Evolutionary conservation across 495 filamentous ascomycete genomes (phyloP).

Genomic region (Lasiosphaeris hirsuta): DNA sequence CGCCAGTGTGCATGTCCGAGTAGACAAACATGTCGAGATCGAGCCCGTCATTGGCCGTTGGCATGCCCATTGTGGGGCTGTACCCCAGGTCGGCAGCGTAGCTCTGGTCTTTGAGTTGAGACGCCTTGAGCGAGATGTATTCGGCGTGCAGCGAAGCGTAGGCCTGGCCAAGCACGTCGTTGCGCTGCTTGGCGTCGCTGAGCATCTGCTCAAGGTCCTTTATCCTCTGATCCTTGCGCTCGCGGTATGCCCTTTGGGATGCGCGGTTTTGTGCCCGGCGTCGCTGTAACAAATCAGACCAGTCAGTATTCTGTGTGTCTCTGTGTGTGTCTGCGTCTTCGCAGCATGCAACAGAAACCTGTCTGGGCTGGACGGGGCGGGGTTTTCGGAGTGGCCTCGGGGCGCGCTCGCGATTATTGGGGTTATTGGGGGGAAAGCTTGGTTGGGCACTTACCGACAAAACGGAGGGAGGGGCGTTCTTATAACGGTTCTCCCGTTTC

Average conservation of each 20-base stretch:
- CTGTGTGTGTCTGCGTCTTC: too few relatives aligned
- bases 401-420: neutral
- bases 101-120: conserved; percentile 23
- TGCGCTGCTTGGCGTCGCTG: conserved; percentile 47
- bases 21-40: conserved; percentile 31
- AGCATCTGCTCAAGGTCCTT: conserved; percentile 78
- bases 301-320: conserved; percentile 19
- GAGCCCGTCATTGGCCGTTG: conserved; percentile 19
- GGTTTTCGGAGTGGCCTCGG: neutral
- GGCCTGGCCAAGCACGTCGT: conserved; percentile 40
- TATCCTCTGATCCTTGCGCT: conserved; percentile 80
- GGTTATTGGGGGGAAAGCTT: neutral
- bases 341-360: neutral
- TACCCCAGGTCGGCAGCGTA: conserved; percentile 24
- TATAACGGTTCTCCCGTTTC: conserved; percentile 49
- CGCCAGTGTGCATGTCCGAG: conserved; percentile 21
- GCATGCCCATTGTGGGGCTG: conserved; percentile 17
- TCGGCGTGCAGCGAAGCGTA: conserved; percentile 41
- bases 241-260: conserved; percentile 75
- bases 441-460: conserved; percentile 37
- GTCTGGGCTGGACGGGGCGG: neutral
- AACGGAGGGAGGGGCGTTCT: conserved; percentile 47
- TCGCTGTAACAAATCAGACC: conserved; percentile 33
- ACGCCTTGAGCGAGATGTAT: conserved; percentile 37
- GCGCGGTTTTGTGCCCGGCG: conserved; percentile 57